Percentiles rank a stretch among this genome's conserved stretches.
Evolutionary conservation across 106 monocot genomes (phyloP).

Genomic region (Cymbidium sinense): DNA sequence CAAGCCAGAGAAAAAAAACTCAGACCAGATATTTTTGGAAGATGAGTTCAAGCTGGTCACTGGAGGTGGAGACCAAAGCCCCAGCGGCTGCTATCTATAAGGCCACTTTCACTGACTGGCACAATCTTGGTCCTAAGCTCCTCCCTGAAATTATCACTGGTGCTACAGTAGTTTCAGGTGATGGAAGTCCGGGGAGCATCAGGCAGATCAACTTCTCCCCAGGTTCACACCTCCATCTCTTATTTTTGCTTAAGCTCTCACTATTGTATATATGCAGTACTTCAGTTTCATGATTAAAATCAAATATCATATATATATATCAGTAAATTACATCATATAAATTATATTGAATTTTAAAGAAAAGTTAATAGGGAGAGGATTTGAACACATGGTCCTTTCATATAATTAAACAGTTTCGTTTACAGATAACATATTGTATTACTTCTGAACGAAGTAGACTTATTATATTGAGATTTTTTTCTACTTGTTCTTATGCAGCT

Average conservation of each 20-base stretch:
- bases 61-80: conserved; percentile 27
- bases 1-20: no score
- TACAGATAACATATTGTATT: no score
- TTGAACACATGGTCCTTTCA: no score
- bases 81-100: conserved; percentile 25
- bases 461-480: no score
- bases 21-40: not conserved
- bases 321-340: no score
- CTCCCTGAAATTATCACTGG: conserved; percentile 24
- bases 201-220: conserved; percentile 36
- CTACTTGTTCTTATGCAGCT: conserved; percentile 4
- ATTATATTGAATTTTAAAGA: no score
- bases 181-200: conserved; percentile 24
- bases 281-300: no score
- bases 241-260: not conserved
- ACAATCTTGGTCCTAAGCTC: conserved; percentile 40
- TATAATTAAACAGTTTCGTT: no score
- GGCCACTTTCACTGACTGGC: conserved; percentile 36
- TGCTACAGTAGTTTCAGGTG: conserved; percentile 6
- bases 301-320: no score
- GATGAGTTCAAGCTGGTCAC: conserved; percentile 14
- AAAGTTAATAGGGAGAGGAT: no score
- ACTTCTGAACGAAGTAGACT: no score
- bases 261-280: no score
- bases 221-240: conserved; percentile 3